These are phyloP conservation scores for Penicillium roqueforti DNA, from an alignment of 495 filamentous ascomycete genomes.

Conservation along the genomic window DNA sequence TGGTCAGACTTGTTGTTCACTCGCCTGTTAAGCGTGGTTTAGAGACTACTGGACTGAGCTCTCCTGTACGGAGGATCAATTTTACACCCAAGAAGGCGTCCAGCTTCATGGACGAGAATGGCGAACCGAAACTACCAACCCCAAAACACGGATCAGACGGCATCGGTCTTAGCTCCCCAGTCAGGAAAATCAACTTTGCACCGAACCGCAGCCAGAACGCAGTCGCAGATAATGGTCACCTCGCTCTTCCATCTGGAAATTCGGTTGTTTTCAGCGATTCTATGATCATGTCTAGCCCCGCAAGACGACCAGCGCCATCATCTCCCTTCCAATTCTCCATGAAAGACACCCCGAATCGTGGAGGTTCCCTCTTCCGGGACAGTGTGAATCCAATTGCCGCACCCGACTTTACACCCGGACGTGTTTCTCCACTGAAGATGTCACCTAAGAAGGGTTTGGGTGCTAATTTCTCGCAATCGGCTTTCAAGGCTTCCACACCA, in stretches of 20 bases:
- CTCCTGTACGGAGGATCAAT: slow-evolving; percentile 42
- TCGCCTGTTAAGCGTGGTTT: slow-evolving; percentile 38
- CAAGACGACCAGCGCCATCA: slow-evolving; percentile 44
- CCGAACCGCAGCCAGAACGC: slow-evolving; percentile 23
- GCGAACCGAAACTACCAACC: slow-evolving; percentile 27
- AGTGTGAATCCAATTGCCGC: slow-evolving; percentile 14
- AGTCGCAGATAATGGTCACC: slow-evolving; percentile 18
- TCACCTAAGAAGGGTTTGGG: slow-evolving; percentile 45
- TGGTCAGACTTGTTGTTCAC: slow-evolving; percentile 30
- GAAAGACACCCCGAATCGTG: slow-evolving; percentile 31
- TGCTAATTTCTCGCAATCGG: slow-evolving; percentile 31
- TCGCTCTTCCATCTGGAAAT: slow-evolving; percentile 26
- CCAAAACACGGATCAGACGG: slow-evolving; percentile 24
- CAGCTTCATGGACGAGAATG: slow-evolving; percentile 36
- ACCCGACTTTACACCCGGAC: slow-evolving; percentile 28
- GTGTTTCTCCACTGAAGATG: slow-evolving; percentile 38
- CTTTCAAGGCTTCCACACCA: slow-evolving; percentile 28
- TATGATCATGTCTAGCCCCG: slow-evolving; percentile 46
- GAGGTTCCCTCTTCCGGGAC: slow-evolving; percentile 24
- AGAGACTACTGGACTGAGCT: slow-evolving; percentile 29
- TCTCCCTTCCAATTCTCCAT: slow-evolving; percentile 47
- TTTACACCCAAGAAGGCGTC: slow-evolving; percentile 31
- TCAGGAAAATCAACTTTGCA: slow-evolving; percentile 35
- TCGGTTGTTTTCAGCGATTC: slow-evolving; percentile 36
- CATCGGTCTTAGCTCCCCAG: slow-evolving; percentile 25